phyloP scores from a whole-genome alignment of 257 asterid genomes.

The Salvia splendens region DNA sequence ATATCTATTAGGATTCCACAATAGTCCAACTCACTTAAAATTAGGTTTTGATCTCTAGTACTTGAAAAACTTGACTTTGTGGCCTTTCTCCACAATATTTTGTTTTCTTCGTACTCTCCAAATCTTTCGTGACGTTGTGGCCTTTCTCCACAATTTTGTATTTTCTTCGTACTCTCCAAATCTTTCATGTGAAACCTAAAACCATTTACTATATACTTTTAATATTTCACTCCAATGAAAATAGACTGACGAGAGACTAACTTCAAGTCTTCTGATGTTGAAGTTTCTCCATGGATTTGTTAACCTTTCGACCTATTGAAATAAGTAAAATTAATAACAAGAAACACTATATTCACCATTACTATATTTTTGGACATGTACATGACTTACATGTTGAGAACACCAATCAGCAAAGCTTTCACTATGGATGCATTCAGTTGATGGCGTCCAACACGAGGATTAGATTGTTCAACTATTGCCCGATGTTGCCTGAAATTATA shows the following conservation, averaged over 20 bases:
- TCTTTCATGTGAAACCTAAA: slow-evolving; percentile 7
- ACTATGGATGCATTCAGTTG: slow-evolving; percentile 6
- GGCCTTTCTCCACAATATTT: neutral
- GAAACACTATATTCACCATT: neutral
- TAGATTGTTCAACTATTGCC: neutral
- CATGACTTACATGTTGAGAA: slow-evolving; percentile 9
- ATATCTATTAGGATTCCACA: neutral
- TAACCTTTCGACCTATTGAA: too few species aligned
- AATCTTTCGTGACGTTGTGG: too few species aligned
- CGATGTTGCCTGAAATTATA: neutral
- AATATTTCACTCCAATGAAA: neutral
- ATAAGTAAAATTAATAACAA: too few species aligned
- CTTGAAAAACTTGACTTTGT: slow-evolving; percentile 9
- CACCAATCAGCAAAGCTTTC: slow-evolving; percentile 14
- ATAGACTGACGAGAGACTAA: neutral
- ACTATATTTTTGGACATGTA: neutral
- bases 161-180: neutral
- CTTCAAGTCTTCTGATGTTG: too few species aligned
- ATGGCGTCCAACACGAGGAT: slow-evolving; percentile 9
- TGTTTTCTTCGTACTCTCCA: too few species aligned
- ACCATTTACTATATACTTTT: neutral
- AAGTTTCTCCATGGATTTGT: too few species aligned
- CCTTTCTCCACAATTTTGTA: slow-evolving; percentile 12
- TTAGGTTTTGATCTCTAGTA: neutral
- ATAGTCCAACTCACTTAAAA: neutral